Evolutionary conservation across 345 rosid genomes (phyloP).

Genomic region (Populus pruinosa): DNA sequence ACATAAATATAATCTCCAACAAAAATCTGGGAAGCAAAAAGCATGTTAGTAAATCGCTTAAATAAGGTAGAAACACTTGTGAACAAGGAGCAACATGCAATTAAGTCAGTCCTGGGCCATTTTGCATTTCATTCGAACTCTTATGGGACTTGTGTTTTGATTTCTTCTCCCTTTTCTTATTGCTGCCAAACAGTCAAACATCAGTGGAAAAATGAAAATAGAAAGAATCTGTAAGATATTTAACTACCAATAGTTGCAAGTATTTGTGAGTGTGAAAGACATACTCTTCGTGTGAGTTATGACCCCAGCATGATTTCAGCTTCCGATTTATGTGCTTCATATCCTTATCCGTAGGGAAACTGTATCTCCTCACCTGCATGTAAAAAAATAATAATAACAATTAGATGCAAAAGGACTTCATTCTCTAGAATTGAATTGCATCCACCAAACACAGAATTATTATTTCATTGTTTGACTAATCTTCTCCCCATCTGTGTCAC

Average conservation of each 20-base stretch:
- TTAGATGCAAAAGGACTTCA: not conserved
- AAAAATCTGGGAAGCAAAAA: not conserved
- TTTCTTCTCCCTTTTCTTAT: conserved; percentile 91
- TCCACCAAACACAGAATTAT: not conserved
- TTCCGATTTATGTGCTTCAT: conserved; percentile 95
- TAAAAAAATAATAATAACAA: conserved; percentile 4
- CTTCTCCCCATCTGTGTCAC: not conserved
- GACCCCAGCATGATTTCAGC: conserved; percentile 88
- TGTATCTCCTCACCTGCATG: conserved; percentile 55
- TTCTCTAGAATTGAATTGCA: not conserved
- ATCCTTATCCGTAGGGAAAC: conserved; percentile 86
- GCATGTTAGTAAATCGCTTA: not conserved
- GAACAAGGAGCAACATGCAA: conserved; percentile 7
- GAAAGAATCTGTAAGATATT: not conserved
- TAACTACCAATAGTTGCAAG: not conserved
- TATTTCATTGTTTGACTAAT: not conserved
- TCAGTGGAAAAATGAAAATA: not conserved
- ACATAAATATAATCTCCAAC: too few species aligned
- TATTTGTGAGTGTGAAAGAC: conserved; percentile 9
- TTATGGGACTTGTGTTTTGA: conserved; percentile 75
- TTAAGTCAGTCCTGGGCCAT: conserved; percentile 27
- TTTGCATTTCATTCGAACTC: conserved; percentile 46
- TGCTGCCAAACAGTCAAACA: conserved; percentile 28
- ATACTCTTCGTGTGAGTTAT: conserved; percentile 78
- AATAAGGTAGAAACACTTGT: not conserved